Conservation (phyloP, 2,329 filamentous ascomycete genomes). For the Aspergillus sp. region DNA sequence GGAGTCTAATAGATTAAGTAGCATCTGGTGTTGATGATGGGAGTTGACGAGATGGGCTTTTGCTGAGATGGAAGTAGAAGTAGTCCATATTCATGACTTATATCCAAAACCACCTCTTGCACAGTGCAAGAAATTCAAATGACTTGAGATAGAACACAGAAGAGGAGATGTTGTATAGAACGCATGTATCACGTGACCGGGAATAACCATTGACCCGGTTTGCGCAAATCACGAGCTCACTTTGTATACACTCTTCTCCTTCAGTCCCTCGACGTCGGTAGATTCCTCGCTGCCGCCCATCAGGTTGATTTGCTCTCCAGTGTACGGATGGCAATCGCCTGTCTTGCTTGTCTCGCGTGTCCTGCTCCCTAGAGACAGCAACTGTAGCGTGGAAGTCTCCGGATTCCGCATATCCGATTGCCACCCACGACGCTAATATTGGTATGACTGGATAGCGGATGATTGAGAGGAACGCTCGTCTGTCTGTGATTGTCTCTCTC, state of each 20-base stretch:
- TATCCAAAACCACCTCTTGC: too few relatives aligned
- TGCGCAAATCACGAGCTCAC: slow-evolving; percentile 6
- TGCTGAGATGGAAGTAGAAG: too few relatives aligned
- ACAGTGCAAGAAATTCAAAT: too few relatives aligned
- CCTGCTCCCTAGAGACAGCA: neutral
- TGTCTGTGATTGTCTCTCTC: too few relatives aligned
- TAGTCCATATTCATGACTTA: too few relatives aligned
- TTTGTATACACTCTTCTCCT: slow-evolving; percentile 3
- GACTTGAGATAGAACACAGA: too few relatives aligned
- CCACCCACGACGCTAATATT: neutral
- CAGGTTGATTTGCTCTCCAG: slow-evolving; percentile 1
- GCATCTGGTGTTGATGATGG: too few relatives aligned
- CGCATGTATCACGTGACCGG: slow-evolving; percentile 8
- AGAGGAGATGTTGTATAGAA: too few relatives aligned
- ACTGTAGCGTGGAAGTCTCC: neutral
- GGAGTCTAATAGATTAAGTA: too few relatives aligned
- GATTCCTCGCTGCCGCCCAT: slow-evolving; percentile 1
- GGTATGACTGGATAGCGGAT: too few relatives aligned
- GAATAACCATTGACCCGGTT: slow-evolving; percentile 5
- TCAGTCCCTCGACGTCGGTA: neutral
- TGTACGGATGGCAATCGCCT: slow-evolving; percentile 9
- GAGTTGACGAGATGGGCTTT: too few relatives aligned
- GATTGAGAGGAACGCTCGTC: too few relatives aligned
- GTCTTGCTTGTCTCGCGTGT: neutral
- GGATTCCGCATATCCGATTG: neutral